Conservation (phyloP, 1,284 basidiomycete genomes). For the Ganoderma resinaceum region DNA sequence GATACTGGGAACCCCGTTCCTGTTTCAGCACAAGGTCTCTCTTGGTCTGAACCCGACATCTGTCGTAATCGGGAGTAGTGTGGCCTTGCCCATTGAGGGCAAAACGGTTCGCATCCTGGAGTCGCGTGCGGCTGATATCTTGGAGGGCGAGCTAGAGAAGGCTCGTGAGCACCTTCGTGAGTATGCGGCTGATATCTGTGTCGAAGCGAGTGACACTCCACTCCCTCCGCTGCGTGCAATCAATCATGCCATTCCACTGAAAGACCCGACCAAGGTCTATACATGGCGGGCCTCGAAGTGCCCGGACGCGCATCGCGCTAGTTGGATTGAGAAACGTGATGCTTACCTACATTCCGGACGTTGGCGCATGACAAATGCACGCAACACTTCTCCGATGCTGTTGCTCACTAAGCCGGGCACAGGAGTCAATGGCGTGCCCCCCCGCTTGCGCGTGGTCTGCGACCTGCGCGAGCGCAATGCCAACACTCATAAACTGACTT, state of each 20-base stretch:
- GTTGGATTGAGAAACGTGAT: conserved; percentile 6
- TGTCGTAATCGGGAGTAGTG: neutral
- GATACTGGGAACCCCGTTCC: no score
- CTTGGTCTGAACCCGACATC: no score
- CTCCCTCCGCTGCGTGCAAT: no score
- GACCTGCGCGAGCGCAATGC: conserved; percentile 7
- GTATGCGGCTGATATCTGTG: no score
- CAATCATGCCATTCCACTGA: conserved; percentile 48
- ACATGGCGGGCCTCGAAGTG: conserved; percentile 39
- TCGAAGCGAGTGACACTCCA: no score
- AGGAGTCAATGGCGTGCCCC: neutral
- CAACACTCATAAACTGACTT: neutral
- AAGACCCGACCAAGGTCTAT: conserved; percentile 42
- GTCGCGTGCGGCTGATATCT: conserved; percentile 28
- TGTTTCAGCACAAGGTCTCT: no score
- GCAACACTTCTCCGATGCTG: conserved; percentile 4
- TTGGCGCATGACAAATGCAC: no score
- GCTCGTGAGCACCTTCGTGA: no score
- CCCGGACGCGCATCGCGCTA: conserved; percentile 1
- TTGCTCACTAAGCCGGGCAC: conserved; percentile 4
- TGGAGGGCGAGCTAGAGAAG: no score
- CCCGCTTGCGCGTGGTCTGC: neutral
- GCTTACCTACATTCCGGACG: no score
- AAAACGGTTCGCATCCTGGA: conserved; percentile 15
- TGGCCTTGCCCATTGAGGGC: conserved; percentile 23